Evolutionary conservation across 257 asterid species (phyloP), one percentile per base, ranked within the genome.

Genomic region (Osmanthus fragrans): DNA sequence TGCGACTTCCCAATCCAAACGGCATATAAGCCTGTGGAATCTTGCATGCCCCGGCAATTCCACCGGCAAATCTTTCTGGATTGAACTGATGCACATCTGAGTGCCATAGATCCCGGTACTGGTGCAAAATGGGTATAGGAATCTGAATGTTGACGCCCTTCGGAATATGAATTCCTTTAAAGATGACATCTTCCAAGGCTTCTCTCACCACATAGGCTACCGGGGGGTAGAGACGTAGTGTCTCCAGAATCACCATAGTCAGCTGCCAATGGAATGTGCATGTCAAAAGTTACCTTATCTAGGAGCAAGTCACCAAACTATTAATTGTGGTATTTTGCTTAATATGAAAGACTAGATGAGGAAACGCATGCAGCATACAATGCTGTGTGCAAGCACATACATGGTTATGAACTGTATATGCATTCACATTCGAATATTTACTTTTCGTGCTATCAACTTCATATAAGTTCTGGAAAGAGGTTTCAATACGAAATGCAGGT

Each of bases 1-100:
- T 80, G 16, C 93, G 92, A 68, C 68, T 64, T 34, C 98, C 94
- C 19, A 83, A 56, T 27, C 97, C 97, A 56, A 92, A 93, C 21
- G 94, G 98, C 87, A 93, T 85, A 65, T 89, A 92, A 76, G 90
- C 93, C 72, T 86, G 89, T 42, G 94, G 92, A 70, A 82, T 80
- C 82, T 81, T 88, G 83, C 98, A 89, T 30, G 97, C 97, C 42
- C 82, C 85, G 16, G 85, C 73, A 19, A 76, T 77, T 27, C 97
- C 98, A 9, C 80, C 81, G 51, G 73, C 84, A 65, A 93, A 93
- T 78, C 98, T 84, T 64, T 87, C 90, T 21, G 97, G 97, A 60
- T 87, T 84, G 89, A 93, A 93, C 80, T 65, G 21, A 34, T 66
- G 73, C 0, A 81, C 83, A 63, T 93, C 90, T 12, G 76, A 30